Evolutionary conservation across 1,139 yeast species (phyloP).

Genomic region (Lipomyces yarrowii): DNA sequence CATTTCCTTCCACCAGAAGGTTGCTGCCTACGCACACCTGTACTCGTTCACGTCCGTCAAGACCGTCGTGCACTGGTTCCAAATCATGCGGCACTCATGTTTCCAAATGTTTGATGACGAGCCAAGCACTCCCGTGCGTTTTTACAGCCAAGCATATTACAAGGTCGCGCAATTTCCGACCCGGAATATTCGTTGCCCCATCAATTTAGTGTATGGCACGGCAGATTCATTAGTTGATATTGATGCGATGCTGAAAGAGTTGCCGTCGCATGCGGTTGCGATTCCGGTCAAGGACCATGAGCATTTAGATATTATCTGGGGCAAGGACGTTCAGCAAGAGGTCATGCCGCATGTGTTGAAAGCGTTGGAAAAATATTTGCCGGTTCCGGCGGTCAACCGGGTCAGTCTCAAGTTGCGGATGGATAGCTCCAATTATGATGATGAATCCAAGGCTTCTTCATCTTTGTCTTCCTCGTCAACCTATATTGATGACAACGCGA

Average conservation of each 20-base stretch:
- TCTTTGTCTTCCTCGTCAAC: neutral
- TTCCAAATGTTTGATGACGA: slow-evolving; percentile 88
- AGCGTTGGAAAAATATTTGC: slow-evolving; percentile 32
- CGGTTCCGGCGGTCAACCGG: neutral
- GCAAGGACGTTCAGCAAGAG: slow-evolving; percentile 59
- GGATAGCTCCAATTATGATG: neutral
- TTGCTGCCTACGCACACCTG: slow-evolving; percentile 76
- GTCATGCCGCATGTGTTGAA: slow-evolving; percentile 56
- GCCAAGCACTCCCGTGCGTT: slow-evolving; percentile 45
- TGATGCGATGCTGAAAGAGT: slow-evolving; percentile 63
- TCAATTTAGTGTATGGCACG: slow-evolving; percentile 77
- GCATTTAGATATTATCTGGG: slow-evolving; percentile 91
- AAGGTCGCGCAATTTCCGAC: slow-evolving; percentile 69
- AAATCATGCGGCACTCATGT: slow-evolving; percentile 74
- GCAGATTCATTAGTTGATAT: slow-evolving; percentile 84
- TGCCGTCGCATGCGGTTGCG: slow-evolving; percentile 48
- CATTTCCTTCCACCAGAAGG: slow-evolving; percentile 70
- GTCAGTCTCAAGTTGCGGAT: neutral
- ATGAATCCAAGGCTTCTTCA: neutral
- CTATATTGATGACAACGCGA: neutral
- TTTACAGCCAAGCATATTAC: slow-evolving; percentile 45
- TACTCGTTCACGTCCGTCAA: slow-evolving; percentile 91
- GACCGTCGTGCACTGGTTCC: slow-evolving; percentile 95
- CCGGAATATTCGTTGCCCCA: slow-evolving; percentile 66
- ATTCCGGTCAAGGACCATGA: slow-evolving; percentile 64